Percentiles rank a stretch among this genome's conserved stretches.
Evolutionary conservation across 768 basidiomycete species (phyloP).

Genomic region (Boletus pseudopeckii): DNA sequence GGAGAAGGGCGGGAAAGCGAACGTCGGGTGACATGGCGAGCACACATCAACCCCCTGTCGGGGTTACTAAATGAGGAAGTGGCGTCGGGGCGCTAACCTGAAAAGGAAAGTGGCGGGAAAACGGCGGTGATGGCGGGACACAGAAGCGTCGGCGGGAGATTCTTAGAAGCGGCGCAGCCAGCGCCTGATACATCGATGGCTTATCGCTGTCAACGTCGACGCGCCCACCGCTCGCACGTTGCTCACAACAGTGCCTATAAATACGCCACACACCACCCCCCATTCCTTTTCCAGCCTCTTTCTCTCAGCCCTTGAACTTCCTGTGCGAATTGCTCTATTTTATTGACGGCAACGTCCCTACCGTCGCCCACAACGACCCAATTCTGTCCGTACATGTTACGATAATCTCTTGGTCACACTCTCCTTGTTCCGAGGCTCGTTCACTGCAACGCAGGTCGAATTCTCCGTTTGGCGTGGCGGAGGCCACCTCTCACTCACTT

Average conservation of each 20-base stretch:
- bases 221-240: slow-evolving; percentile 15
- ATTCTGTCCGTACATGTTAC: not conserved
- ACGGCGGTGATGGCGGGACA: slow-evolving; percentile 21
- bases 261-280: not conserved
- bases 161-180: slow-evolving; percentile 5
- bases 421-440: no score
- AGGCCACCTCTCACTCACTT: no score
- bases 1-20: slow-evolving; percentile 28
- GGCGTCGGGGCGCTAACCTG: slow-evolving; percentile 17
- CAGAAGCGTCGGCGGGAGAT: slow-evolving; percentile 11
- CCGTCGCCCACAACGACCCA: not conserved
- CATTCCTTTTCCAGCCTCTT: slow-evolving; percentile 6
- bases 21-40: slow-evolving; percentile 17
- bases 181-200: slow-evolving; percentile 13
- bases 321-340: not conserved
- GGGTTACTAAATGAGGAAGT: slow-evolving; percentile 17
- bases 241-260: not conserved
- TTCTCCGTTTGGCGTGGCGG: no score
- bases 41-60: slow-evolving; percentile 16
- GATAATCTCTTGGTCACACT: no score
- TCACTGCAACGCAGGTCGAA: no score
- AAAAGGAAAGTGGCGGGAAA: slow-evolving; percentile 21
- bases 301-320: not conserved
- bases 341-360: not conserved
- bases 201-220: slow-evolving; percentile 13